A percentile compares a stretch with the other conserved stretches of the same genome.
Conservation (phyloP, 2,329 filamentous ascomycete genomes). For the Fusarium sp. region DNA sequence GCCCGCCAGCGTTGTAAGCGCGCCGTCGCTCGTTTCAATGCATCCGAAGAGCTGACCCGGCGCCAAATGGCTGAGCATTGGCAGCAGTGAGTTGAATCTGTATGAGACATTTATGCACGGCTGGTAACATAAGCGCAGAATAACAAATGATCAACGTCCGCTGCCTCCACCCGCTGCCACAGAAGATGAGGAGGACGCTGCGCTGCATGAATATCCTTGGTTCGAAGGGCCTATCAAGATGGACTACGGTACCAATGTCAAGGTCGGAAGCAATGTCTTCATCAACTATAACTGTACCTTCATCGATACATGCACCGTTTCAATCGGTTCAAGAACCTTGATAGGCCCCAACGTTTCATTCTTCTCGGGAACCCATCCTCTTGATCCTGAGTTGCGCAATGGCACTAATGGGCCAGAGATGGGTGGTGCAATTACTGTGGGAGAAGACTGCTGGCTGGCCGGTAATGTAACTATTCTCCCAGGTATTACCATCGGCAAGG, state of each 20-base stretch:
- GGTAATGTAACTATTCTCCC: slow-evolving; percentile 79
- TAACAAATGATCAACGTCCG: slow-evolving; percentile 71
- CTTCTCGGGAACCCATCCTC: slow-evolving; percentile 80
- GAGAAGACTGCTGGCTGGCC: slow-evolving; percentile 85
- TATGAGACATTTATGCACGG: fast-evolving
- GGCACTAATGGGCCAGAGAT: slow-evolving; percentile 80
- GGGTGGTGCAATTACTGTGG: slow-evolving; percentile 80
- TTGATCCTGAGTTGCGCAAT: slow-evolving; percentile 80
- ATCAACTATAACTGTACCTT: slow-evolving; percentile 82
- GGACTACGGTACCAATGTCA: slow-evolving; percentile 84
- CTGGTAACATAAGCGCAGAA: slow-evolving; percentile 57
- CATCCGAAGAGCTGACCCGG: slow-evolving; percentile 69
- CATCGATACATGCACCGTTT: slow-evolving; percentile 81
- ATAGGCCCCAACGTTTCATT: slow-evolving; percentile 84
- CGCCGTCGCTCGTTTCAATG: slow-evolving; percentile 75
- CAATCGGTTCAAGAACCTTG: slow-evolving; percentile 81
- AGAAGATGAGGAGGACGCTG: slow-evolving; percentile 72
- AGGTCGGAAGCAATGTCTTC: slow-evolving; percentile 74
- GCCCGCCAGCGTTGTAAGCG: slow-evolving; percentile 72
- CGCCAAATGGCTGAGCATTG: slow-evolving; percentile 75
- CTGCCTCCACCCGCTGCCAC: slow-evolving; percentile 71
- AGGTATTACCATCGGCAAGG: slow-evolving; percentile 82
- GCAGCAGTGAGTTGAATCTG: slow-evolving; percentile 70
- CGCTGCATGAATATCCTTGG: slow-evolving; percentile 75
- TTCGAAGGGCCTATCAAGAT: slow-evolving; percentile 77